Conservation (phyloP, 148 eudicot species). For the Suaeda aralocaspica region DNA sequence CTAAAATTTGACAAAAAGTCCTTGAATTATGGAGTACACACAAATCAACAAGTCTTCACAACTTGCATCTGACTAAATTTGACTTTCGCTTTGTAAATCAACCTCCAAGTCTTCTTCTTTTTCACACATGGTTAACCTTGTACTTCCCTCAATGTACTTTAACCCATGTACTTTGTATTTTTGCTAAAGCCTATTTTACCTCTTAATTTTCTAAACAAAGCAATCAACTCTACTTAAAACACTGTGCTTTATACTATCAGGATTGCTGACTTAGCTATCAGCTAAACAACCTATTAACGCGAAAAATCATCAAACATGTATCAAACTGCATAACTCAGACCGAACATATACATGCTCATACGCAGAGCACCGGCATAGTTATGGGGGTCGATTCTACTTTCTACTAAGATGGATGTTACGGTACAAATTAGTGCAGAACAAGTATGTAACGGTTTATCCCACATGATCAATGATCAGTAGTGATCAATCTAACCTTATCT, state of each 20-base stretch:
- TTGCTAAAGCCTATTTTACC: not conserved
- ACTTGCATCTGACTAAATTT: not conserved
- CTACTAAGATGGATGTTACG: too few species aligned
- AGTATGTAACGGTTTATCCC: too few species aligned
- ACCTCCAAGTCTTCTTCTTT: not conserved
- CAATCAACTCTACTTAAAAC: not conserved
- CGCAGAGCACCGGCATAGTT: too few species aligned
- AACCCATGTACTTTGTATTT: not conserved
- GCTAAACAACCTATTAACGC: too few species aligned
- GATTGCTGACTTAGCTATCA: not conserved
- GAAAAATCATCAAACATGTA: not conserved
- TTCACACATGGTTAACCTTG: not conserved
- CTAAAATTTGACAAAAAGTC: slow-evolving; percentile 1
- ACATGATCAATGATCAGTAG: too few species aligned
- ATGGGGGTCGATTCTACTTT: not conserved
- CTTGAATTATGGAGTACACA: not conserved
- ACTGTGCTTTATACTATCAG: not conserved
- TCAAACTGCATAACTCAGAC: not conserved
- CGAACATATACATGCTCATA: not conserved
- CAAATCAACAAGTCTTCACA: slow-evolving; percentile 5
- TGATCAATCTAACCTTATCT: not conserved
- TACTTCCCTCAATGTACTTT: not conserved
- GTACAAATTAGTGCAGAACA: too few species aligned
- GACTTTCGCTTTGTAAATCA: slow-evolving; percentile 5
- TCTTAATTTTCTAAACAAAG: not conserved